These are phyloP conservation scores for Chenopodium suecicum DNA, from an alignment of 148 eudicot genomes.

Conservation along the genomic window DNA sequence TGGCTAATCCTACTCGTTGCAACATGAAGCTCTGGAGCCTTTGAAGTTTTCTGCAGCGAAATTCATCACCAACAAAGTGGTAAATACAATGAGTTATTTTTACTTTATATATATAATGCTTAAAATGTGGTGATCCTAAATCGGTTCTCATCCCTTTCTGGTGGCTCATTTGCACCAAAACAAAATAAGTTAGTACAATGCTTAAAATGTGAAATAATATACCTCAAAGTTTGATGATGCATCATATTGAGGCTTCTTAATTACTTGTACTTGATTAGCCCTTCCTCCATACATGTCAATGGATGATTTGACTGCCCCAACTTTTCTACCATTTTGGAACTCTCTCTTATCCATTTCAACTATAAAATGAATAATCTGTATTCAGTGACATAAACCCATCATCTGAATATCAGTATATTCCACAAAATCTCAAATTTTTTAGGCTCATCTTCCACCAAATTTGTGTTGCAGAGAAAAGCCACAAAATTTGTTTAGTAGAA, in stretches of 20 bases:
- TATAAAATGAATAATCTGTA: background rate
- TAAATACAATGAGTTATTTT: too few species aligned
- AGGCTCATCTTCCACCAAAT: background rate
- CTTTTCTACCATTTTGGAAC: constrained; percentile 15
- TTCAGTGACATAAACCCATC: background rate
- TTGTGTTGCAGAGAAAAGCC: background rate
- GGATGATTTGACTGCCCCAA: constrained; percentile 46
- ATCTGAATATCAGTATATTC: background rate
- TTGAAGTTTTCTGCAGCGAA: constrained; percentile 45
- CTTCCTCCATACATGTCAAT: constrained; percentile 43
- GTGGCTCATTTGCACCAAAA: background rate
- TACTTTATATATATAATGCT: too few species aligned
- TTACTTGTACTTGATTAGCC: constrained; percentile 20
- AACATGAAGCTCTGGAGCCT: constrained; percentile 52
- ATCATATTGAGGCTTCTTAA: constrained; percentile 30
- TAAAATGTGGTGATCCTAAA: too few species aligned
- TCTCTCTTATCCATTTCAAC: constrained; percentile 36
- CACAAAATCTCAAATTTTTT: background rate
- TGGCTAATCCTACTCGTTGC: constrained; percentile 43
- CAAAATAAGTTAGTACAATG: too few species aligned
- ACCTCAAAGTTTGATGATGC: constrained; percentile 22
- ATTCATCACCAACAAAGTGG: constrained; percentile 6
- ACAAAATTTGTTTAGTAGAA: background rate
- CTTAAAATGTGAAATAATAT: background rate
- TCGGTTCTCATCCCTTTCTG: too few species aligned